Evolutionary conservation across 352 stramenopile species (phyloP).

Genomic region (Halophytophthora polymorphica): DNA sequence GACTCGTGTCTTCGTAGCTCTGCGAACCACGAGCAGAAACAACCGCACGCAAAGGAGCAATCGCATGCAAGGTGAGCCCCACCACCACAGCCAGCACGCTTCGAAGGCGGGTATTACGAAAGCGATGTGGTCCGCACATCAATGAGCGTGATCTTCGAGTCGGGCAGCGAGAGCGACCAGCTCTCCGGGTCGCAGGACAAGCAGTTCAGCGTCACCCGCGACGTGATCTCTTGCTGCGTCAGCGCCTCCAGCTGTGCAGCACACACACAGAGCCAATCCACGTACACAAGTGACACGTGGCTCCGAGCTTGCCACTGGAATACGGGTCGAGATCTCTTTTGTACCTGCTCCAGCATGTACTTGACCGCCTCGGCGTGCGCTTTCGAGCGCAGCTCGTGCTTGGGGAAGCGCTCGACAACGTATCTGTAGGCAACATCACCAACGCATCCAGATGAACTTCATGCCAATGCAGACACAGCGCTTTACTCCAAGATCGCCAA

Average conservation of each 20-base stretch:
- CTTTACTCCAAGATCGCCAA: neutral
- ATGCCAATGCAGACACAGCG: neutral
- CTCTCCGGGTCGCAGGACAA: conserved; percentile 41
- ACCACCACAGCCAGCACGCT: too few relatives aligned
- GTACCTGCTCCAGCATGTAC: conserved; percentile 70
- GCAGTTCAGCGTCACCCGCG: conserved; percentile 57
- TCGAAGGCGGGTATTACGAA: too few relatives aligned
- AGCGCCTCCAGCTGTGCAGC: conserved; percentile 48
- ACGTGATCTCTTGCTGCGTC: conserved; percentile 66
- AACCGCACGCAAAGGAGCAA: too few relatives aligned
- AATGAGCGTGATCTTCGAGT: conserved; percentile 61
- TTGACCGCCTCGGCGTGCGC: conserved; percentile 40
- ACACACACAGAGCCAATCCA: too few relatives aligned
- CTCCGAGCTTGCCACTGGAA: too few relatives aligned
- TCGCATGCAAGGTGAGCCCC: too few relatives aligned
- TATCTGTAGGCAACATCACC: conserved; percentile 39
- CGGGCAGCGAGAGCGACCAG: conserved; percentile 42
- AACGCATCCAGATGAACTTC: neutral
- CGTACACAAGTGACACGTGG: too few relatives aligned
- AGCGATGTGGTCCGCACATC: conserved; percentile 28
- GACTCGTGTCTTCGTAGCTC: conserved; percentile 57
- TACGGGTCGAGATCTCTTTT: too few relatives aligned
- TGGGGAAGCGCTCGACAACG: conserved; percentile 52
- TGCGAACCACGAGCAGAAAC: too few relatives aligned
- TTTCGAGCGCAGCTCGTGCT: conserved; percentile 20